phyloP scores from a whole-genome alignment of 305 asterid species.

The Fraxinus floribunda region DNA sequence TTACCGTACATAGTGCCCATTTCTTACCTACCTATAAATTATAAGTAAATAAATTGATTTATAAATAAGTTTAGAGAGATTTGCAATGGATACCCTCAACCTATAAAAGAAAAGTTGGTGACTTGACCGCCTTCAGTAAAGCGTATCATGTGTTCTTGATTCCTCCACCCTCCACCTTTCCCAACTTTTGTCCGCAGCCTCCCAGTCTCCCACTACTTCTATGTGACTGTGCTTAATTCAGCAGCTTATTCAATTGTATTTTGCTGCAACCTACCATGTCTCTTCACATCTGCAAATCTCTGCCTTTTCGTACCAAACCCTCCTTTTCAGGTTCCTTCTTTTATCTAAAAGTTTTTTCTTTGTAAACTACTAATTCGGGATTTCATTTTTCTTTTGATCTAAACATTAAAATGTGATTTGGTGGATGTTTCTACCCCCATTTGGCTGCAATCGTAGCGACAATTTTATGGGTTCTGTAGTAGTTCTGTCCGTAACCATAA shows the following conservation, averaged over 20 bases:
- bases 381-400: neutral
- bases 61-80: neutral
- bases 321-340: constrained; percentile 30
- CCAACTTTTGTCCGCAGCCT: constrained; percentile 19
- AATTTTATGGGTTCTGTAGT: neutral
- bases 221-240: neutral
- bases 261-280: constrained; percentile 25
- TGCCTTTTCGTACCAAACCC: constrained; percentile 13
- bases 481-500: neutral
- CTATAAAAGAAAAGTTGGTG: neutral
- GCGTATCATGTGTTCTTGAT: constrained; percentile 15
- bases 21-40: neutral
- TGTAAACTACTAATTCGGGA: neutral
- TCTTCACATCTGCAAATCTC: constrained; percentile 28
- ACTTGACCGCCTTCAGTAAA: neutral
- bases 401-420: neutral
- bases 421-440: neutral
- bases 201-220: neutral
- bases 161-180: constrained; percentile 15
- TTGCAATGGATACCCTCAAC: neutral
- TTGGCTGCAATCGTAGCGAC: neutral
- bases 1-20: neutral
- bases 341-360: neutral
- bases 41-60: neutral
- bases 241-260: neutral